These are phyloP conservation scores for Phialocephala sp. DNA, from an alignment of 2,329 filamentous ascomycete genomes.

Conservation along the genomic window DNA sequence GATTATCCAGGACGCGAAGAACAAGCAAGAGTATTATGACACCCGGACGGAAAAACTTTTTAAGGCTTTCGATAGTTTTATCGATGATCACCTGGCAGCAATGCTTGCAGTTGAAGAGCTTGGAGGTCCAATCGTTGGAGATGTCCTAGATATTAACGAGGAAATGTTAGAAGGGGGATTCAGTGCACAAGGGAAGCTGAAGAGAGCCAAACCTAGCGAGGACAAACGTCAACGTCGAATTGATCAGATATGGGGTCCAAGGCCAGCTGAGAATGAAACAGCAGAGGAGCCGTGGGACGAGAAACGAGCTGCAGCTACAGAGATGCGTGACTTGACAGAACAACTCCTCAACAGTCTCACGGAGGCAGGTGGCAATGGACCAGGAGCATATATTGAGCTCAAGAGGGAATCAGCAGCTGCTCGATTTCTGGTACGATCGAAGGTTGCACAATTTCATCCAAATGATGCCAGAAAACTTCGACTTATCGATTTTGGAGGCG, in stretches of 20 bases:
- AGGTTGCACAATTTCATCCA: constrained; percentile 70
- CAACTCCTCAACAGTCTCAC: constrained; percentile 63
- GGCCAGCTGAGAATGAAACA: constrained; percentile 46
- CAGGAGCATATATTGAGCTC: constrained; percentile 63
- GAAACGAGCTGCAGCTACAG: constrained; percentile 53
- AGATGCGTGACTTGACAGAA: constrained; percentile 66
- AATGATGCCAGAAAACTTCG: constrained; percentile 64
- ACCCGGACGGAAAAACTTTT: constrained; percentile 65
- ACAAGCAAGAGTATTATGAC: constrained; percentile 65
- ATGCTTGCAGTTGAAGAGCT: constrained; percentile 85
- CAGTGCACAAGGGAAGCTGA: constrained; percentile 62
- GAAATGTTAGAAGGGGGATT: constrained; percentile 66
- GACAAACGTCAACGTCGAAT: constrained; percentile 64
- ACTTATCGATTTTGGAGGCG: constrained; percentile 68
- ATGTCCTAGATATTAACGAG: constrained; percentile 68
- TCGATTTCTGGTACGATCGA: constrained; percentile 67
- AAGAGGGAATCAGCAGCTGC: constrained; percentile 65
- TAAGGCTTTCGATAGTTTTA: constrained; percentile 70
- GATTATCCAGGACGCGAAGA: constrained; percentile 63
- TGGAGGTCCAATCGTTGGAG: constrained; percentile 81
- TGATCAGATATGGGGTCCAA: constrained; percentile 63
- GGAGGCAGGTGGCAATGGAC: constrained; percentile 59
- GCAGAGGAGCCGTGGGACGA: constrained; percentile 47
- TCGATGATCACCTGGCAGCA: constrained; percentile 70
- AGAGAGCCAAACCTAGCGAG: constrained; percentile 53